A percentile compares a stretch with the other conserved stretches of the same genome.
These are phyloP conservation scores for Backusella mclennaniae DNA, from an alignment of 192 early-diverging fungal genomes.

Conservation along the genomic window DNA sequence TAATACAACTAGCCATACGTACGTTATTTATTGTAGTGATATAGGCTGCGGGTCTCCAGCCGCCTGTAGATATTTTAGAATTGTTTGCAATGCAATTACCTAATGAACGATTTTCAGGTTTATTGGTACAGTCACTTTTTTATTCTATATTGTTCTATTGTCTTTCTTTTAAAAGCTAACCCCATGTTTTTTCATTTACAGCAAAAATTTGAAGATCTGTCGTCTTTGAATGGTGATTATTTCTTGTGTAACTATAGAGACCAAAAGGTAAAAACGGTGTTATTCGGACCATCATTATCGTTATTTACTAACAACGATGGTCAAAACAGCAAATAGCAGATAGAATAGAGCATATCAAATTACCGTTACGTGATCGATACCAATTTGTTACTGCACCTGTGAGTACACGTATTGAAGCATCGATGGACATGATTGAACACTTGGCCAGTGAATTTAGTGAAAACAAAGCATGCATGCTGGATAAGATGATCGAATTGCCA, in stretches of 20 bases:
- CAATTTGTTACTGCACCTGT: slow-evolving; percentile 67
- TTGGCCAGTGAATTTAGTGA: slow-evolving; percentile 32
- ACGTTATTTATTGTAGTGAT: not conserved
- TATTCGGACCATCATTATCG: not conserved
- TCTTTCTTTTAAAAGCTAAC: not conserved
- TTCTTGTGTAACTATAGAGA: slow-evolving; percentile 74
- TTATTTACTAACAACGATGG: not conserved
- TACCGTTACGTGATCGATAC: slow-evolving; percentile 69
- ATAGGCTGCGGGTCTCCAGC: slow-evolving; percentile 69
- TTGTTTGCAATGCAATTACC: slow-evolving; percentile 72
- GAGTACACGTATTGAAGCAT: slow-evolving; percentile 37
- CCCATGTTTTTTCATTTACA: slow-evolving; percentile 7
- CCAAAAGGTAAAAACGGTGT: slow-evolving; percentile 44
- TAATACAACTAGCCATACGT: not conserved
- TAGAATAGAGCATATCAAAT: slow-evolving; percentile 55
- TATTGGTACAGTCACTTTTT: slow-evolving; percentile 46
- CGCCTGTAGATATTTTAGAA: slow-evolving; percentile 74
- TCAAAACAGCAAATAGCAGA: slow-evolving; percentile 50
- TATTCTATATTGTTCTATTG: slow-evolving; percentile 12
- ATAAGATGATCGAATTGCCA: slow-evolving; percentile 54
- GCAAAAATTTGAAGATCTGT: slow-evolving; percentile 71
- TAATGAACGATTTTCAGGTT: slow-evolving; percentile 51
- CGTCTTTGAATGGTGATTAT: slow-evolving; percentile 63
- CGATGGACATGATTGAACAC: slow-evolving; percentile 9
- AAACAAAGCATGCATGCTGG: slow-evolving; percentile 42